Evolutionary conservation across 306 rosid species (phyloP), one percentile per base, ranked within the genome.

Genomic region (Prunus padus): DNA sequence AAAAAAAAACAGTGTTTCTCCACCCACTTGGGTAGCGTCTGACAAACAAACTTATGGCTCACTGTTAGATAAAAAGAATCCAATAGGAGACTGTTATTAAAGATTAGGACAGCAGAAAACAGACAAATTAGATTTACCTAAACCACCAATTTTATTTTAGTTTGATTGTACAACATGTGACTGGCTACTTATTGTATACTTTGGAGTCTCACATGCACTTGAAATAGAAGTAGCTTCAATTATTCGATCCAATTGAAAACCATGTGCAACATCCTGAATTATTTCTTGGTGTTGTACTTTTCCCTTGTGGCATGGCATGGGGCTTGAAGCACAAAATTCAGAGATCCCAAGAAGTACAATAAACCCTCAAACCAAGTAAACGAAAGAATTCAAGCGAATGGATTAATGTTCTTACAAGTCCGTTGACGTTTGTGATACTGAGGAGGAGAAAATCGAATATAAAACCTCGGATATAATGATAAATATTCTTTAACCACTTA

Each of bases 81-180:
- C 26, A 50, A 47, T 28, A 11, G 14, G 42, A 16, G 66, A 31
- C 26, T n/a, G 22, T 15, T 76, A 45, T 51, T 19, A 56, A 49
- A 71, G 79, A 73, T 42, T 20, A 33, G 20, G 71, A 77, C 69
- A 55, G 60, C 23, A 28, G 78, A 60, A 76, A 83, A 61, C 72
- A 76, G 86, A 83, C 90, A 76, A 79, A 81, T 51, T 71, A 77
- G 74, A 61, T 77, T 77, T 73, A 73, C 85, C 86, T 79, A 70
- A 82, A 71, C 77, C 72, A 67, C 50, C 77, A 76, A 15, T 67
- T 67, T 73, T 13, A 63, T 56, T 52, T 76, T 47, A 71, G 78
- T 14, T 22, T 66, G 71, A 67, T 22, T 67, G 31, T 19, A 10
- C 13, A 67, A 67, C 71, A 44, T 67, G 71, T 67, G 55, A 67